Percentiles rank a stretch among this genome's conserved stretches.
These are phyloP conservation scores for Lentinula novae-zelandiae DNA, from an alignment of 1,284 basidiomycete genomes.

Conservation along the genomic window DNA sequence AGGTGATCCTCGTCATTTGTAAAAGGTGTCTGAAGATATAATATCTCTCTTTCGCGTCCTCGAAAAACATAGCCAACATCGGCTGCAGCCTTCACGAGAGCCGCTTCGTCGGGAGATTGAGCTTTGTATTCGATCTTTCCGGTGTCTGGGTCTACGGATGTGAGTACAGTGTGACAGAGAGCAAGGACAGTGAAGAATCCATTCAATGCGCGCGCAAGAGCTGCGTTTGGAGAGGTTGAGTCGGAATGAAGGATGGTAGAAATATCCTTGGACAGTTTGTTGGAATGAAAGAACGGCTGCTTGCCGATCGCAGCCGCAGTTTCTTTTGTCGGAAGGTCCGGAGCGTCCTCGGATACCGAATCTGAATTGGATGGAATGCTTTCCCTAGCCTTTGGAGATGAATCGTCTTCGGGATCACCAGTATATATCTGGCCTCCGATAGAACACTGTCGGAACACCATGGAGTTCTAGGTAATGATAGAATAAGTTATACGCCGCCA, in stretches of 20 bases:
- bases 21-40: conserved; percentile 84
- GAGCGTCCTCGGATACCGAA: conserved; percentile 23
- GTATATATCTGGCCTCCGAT: conserved; percentile 80
- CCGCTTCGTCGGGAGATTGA: conserved; percentile 95
- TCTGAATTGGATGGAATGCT: conserved; percentile 23
- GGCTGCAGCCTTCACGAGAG: conserved; percentile 94
- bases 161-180: conserved; percentile 94
- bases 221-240: conserved; percentile 40
- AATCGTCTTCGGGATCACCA: conserved; percentile 50
- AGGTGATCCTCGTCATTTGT: conserved; percentile 37
- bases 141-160: conserved; percentile 63
- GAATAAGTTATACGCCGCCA: neutral
- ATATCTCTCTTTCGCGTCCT: conserved; percentile 79
- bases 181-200: conserved; percentile 92
- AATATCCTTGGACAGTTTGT: conserved; percentile 31
- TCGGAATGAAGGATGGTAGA: conserved; percentile 31
- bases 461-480: conserved; percentile 65
- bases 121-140: conserved; percentile 91
- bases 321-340: neutral
- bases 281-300: conserved; percentile 51
- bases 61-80: conserved; percentile 94
- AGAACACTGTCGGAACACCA: conserved; percentile 94
- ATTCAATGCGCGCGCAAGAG: conserved; percentile 72
- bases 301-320: conserved; percentile 4
- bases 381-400: neutral